Evolutionary conservation across 352 stramenopile species (phyloP).

Genomic region (Pythium oligandrum): DNA sequence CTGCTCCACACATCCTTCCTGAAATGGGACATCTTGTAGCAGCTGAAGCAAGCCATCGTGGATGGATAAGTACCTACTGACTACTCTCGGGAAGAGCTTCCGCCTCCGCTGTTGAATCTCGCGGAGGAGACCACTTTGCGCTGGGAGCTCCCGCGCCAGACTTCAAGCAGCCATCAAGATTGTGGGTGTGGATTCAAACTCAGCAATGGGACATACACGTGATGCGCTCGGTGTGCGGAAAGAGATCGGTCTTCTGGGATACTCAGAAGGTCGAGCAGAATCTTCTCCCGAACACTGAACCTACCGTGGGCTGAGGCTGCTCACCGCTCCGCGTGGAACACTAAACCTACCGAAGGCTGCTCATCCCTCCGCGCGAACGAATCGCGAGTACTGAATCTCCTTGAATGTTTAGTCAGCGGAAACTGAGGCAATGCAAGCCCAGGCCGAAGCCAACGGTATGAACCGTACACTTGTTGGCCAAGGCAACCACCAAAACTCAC

Average conservation of each 20-base stretch:
- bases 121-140: conserved; percentile 1
- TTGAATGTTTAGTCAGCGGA: too few relatives aligned
- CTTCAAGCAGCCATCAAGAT: neutral
- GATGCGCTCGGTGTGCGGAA: conserved; percentile 19
- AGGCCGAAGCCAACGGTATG: too few relatives aligned
- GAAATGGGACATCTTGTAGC: too few relatives aligned
- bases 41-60: too few relatives aligned
- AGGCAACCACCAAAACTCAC: too few relatives aligned
- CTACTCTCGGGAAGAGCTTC: conserved; percentile 10
- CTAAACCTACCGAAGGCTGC: too few relatives aligned
- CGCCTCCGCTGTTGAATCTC: conserved; percentile 11
- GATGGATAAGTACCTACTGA: conserved; percentile 4
- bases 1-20: too few relatives aligned
- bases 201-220: conserved; percentile 17
- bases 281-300: conserved; percentile 26
- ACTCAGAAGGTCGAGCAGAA: conserved; percentile 34
- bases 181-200: neutral
- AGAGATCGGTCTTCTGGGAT: conserved; percentile 32
- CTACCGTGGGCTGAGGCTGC: conserved; percentile 8
- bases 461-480: too few relatives aligned
- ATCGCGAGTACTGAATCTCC: too few relatives aligned
- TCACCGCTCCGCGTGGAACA: too few relatives aligned
- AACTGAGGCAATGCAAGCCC: too few relatives aligned
- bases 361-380: too few relatives aligned
- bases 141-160: conserved; percentile 12